Evolutionary conservation across 2,329 filamentous ascomycete genomes (phyloP), one percentile per base, ranked within the genome.

Genomic region (Raffaelea ambrosiae): DNA sequence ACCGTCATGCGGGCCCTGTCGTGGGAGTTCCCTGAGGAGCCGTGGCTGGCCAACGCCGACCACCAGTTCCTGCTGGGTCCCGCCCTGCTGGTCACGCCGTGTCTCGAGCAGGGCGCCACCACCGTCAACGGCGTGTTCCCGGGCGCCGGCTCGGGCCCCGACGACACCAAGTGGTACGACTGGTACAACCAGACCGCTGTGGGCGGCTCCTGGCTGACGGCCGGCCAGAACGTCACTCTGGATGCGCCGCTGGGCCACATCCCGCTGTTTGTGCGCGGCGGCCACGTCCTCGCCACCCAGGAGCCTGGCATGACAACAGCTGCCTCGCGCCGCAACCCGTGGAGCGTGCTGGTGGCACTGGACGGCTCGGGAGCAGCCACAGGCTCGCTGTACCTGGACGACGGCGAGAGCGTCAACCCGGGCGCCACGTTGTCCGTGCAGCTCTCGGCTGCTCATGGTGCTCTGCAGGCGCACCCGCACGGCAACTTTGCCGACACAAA

Each of bases 1-100:
- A 84, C 86, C 0, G 69, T 81, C 53, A 67, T 88, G 47, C 80
- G 79, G 55, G 86, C 86, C 0, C 63, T 89, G 48, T 88, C 85
- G 65, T 91, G 82, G 67, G 60, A 79, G 23, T 90, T 89, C 60
- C 85, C 73, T 3, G 36, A 61, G 18, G 74, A 77, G 53, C 54
- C 60, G 23, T 64, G 62, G 29, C 70, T 72, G 0, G 74, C 68
- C 49, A 63, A 52, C 3, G 62, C 74, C 2, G 71, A 77, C 48
- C 59, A 64, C 26, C 73, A 77, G 56, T 78, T 70, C 59, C 70
- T 78, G 53, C 73, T 70, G 54, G 74, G 74, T 0, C 60, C 66
- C 5, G 66, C 64, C 2, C 44, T 79, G 9, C 61, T 79, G 18
- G 67, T 78, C 13, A 68, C 67, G 3, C 74, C 74, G 3, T 71